These are phyloP conservation scores for Dactylonectria estremocensis DNA, from an alignment of 2,329 filamentous ascomycete genomes.

Conservation along the genomic window DNA sequence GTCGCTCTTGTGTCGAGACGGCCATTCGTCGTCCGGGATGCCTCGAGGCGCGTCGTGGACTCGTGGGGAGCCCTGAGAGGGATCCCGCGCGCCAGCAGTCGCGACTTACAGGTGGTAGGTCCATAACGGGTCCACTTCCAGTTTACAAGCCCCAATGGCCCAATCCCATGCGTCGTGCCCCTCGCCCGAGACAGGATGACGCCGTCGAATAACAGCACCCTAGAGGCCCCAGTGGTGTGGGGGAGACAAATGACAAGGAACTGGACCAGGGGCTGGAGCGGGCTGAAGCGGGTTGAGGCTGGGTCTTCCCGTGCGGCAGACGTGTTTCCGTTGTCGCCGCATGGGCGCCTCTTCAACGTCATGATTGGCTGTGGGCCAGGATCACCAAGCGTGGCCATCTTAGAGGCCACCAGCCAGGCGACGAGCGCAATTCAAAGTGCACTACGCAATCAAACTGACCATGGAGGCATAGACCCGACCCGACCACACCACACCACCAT, in stretches of 20 bases:
- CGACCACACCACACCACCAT: constrained; percentile 19
- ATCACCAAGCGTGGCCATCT: constrained; percentile 38
- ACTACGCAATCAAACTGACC: constrained; percentile 23
- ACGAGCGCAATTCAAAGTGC: constrained; percentile 33
- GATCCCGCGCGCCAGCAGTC: constrained; percentile 24
- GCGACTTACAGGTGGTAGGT: constrained; percentile 1
- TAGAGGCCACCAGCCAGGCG: constrained; percentile 33
- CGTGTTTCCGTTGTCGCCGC: constrained; percentile 51
- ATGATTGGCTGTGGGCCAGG: constrained; percentile 43
- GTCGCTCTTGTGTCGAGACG: constrained; percentile 20
- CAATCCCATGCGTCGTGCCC: constrained; percentile 29
- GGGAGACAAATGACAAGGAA: constrained; percentile 46
- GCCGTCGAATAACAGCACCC: constrained; percentile 38
- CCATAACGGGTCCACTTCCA: constrained; percentile 22
- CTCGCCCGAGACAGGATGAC: constrained; percentile 33
- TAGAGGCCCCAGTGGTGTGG: constrained; percentile 39
- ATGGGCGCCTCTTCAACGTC: constrained; percentile 36
- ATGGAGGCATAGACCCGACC: constrained; percentile 16
- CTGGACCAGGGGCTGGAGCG: constrained; percentile 39
- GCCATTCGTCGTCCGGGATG: constrained; percentile 19
- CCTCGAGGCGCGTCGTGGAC: constrained; percentile 29
- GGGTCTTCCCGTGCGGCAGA: constrained; percentile 48
- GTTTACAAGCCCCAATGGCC: constrained; percentile 26
- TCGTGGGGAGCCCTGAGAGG: constrained; percentile 6
- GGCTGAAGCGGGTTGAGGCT: constrained; percentile 42